A percentile compares a stretch with the other conserved stretches of the same genome.
phyloP scores from a whole-genome alignment of 345 rosid genomes.

The Kandelia obovata region DNA sequence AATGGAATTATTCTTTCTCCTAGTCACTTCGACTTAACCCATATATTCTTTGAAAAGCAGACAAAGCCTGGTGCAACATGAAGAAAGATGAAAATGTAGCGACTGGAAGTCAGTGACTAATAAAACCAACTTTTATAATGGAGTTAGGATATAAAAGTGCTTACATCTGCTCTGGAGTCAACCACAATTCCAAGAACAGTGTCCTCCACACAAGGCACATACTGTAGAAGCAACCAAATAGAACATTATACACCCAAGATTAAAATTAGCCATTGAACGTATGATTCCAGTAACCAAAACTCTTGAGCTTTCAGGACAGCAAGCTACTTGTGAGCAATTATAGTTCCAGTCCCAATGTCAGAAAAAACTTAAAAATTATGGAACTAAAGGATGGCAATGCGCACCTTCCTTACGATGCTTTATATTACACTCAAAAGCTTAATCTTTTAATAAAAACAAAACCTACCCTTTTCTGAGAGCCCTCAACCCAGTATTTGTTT shows the following conservation, averaged over 20 bases:
- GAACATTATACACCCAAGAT: slow-evolving; percentile 6
- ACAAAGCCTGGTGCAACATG: too few species aligned
- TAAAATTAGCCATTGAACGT: neutral
- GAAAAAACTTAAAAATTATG: neutral
- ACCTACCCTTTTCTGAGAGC: slow-evolving; percentile 81
- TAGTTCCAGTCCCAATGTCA: too few species aligned
- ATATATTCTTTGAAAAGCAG: neutral
- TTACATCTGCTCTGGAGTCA: slow-evolving; percentile 73
- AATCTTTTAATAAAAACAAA: neutral
- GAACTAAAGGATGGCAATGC: neutral
- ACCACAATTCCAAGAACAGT: slow-evolving; percentile 77
- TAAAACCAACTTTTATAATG: slow-evolving; percentile 1
- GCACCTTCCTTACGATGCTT: neutral
- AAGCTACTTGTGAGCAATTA: too few species aligned
- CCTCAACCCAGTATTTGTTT: slow-evolving; percentile 73
- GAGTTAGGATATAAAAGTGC: slow-evolving; percentile 20
- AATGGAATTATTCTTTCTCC: neutral
- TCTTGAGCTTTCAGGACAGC: too few species aligned
- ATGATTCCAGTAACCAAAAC: neutral
- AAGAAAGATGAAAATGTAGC: neutral
- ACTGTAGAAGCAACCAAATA: slow-evolving; percentile 43
- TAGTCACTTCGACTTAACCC: neutral
- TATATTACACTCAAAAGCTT: neutral
- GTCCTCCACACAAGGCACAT: slow-evolving; percentile 66
- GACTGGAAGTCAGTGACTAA: neutral